phyloP scores from a whole-genome alignment of 202 grass and related monocot genomes.

The Schoenoplectus triqueter region DNA sequence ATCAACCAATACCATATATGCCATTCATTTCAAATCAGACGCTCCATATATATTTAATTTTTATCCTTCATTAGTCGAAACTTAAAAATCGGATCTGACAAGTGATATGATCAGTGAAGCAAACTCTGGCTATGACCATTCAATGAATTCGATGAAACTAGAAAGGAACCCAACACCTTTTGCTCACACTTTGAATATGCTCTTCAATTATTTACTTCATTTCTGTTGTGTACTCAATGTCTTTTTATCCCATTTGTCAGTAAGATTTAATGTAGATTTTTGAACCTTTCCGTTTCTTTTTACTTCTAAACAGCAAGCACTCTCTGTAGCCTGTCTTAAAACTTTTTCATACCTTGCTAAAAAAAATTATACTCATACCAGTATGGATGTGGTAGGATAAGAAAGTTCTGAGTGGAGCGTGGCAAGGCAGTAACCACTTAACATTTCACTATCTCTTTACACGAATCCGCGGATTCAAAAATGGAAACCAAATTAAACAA shows the following conservation, averaged over 20 bases:
- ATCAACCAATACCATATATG: too few relatives aligned
- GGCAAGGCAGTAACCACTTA: conserved; percentile 9
- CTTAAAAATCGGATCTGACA: neutral
- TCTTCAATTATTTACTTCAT: conserved; percentile 3
- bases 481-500: conserved; percentile 23
- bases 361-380: neutral
- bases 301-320: neutral
- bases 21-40: too few relatives aligned
- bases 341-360: neutral
- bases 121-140: conserved; percentile 18
- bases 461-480: neutral
- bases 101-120: neutral
- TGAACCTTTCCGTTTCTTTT: neutral
- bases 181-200: neutral
- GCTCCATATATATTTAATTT: neutral
- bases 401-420: neutral
- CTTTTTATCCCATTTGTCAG: neutral
- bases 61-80: neutral
- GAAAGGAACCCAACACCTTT: neutral
- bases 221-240: neutral
- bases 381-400: neutral
- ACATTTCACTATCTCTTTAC: neutral
- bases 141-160: conserved; percentile 2
- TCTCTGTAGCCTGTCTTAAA: neutral
- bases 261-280: conserved; percentile 13